Conservation (phyloP, 345 rosid species). For the Eucalyptus leucophloia region DNA sequence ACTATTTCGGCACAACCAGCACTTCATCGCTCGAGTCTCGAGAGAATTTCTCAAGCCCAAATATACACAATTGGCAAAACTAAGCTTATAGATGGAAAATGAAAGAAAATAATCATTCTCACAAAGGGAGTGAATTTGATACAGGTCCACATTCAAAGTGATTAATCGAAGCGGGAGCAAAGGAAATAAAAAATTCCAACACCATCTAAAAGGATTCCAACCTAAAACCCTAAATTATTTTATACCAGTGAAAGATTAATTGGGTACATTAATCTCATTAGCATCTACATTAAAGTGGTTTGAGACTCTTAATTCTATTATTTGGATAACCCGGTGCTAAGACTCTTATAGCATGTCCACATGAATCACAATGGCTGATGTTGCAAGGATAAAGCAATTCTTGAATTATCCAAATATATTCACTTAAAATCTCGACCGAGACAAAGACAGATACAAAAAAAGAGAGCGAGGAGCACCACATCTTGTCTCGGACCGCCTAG, state of each 20-base stretch:
- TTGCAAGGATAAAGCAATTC: neutral
- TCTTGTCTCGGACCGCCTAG: constrained; percentile 9
- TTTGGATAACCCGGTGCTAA: neutral
- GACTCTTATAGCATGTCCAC: neutral
- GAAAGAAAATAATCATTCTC: neutral
- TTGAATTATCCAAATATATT: neutral
- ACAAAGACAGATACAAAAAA: neutral
- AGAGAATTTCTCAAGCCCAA: neutral
- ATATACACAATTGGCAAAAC: neutral
- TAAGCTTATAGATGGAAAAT: neutral
- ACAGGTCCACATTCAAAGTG: neutral
- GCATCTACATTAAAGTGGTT: neutral
- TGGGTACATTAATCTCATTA: neutral
- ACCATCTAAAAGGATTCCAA: neutral
- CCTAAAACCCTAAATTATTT: neutral
- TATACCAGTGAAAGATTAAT: neutral
- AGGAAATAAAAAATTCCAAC: neutral
- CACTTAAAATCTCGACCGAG: neutral
- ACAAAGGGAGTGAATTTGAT: neutral
- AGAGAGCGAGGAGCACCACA: neutral
- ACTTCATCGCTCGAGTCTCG: neutral
- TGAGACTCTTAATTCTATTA: neutral
- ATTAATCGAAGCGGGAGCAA: neutral
- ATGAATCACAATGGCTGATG: neutral
- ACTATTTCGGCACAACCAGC: neutral